Conservation (phyloP, 176 grass and related monocot genomes). For the Zoysia pacifica region DNA sequence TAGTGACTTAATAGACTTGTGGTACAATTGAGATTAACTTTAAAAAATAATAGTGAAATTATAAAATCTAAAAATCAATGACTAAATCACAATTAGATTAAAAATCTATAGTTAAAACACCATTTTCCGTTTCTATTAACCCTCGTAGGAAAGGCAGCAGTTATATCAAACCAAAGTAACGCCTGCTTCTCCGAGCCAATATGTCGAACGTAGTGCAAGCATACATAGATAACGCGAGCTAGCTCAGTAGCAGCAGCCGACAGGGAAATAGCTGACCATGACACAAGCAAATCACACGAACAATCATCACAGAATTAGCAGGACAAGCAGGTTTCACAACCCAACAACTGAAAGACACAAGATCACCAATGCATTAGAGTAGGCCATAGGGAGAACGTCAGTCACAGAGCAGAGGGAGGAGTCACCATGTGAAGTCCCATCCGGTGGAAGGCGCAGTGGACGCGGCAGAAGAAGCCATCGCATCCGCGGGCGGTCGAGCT, state of each 20-base stretch:
- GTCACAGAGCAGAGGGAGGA: not conserved
- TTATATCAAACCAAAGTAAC: not conserved
- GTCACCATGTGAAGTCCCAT: conserved; percentile 31
- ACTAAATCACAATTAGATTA: too few relatives aligned
- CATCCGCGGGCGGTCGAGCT: not conserved
- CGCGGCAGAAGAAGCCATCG: not conserved
- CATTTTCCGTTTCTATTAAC: too few relatives aligned
- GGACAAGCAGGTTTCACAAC: not conserved
- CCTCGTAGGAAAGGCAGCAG: too few relatives aligned
- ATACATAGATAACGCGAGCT: not conserved
- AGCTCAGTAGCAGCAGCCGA: not conserved
- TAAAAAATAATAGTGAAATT: too few relatives aligned
- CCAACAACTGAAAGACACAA: not conserved
- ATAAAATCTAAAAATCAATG: too few relatives aligned
- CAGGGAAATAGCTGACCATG: not conserved
- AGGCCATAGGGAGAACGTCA: too few relatives aligned
- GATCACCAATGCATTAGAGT: not conserved
- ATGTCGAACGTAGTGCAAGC: not conserved
- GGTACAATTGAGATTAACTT: too few relatives aligned
- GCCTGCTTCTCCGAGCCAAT: conserved; percentile 3
- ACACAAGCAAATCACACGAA: not conserved
- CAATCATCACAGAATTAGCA: not conserved
- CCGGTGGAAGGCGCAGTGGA: not conserved
- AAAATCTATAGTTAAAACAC: too few relatives aligned
- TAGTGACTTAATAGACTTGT: too few relatives aligned